phyloP scores from a whole-genome alignment of 129 eudicot species.

The Scalesia atractyloides region DNA sequence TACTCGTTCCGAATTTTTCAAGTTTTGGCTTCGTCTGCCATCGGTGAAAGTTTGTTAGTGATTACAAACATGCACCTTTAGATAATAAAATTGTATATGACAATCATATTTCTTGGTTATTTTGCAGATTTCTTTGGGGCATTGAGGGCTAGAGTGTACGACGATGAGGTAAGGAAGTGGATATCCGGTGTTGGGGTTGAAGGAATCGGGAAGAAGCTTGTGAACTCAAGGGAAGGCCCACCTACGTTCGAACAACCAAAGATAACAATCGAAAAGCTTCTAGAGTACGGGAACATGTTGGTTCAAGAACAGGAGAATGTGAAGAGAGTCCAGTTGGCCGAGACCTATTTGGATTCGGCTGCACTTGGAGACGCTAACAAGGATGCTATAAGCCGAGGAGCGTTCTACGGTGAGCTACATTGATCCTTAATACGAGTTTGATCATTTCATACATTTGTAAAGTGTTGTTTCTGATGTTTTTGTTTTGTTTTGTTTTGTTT shows the following conservation, averaged over 20 bases:
- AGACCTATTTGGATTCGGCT: slow-evolving; percentile 67
- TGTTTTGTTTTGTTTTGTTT: neutral
- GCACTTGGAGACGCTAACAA: slow-evolving; percentile 92
- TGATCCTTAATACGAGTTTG: neutral
- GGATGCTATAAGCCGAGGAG: slow-evolving; percentile 64
- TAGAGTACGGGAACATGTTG: slow-evolving; percentile 79
- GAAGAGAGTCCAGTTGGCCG: no score
- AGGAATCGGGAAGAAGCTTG: slow-evolving; percentile 64
- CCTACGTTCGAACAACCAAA: slow-evolving; percentile 28
- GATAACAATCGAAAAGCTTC: slow-evolving; percentile 29
- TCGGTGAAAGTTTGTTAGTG: no score
- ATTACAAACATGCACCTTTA: no score
- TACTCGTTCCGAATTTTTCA: neutral
- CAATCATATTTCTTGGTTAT: neutral
- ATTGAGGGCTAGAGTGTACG: slow-evolving; percentile 56
- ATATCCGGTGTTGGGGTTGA: slow-evolving; percentile 56
- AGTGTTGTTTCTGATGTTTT: slow-evolving; percentile 6
- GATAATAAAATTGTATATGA: neutral
- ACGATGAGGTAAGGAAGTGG: slow-evolving; percentile 73
- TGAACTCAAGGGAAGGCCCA: slow-evolving; percentile 90
- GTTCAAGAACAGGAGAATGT: slow-evolving; percentile 46
- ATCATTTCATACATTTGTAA: neutral
- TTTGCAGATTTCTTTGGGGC: slow-evolving; percentile 95
- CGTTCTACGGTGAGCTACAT: slow-evolving; percentile 60
- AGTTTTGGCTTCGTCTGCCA: no score